phyloP scores from a whole-genome alignment of 805 yeast species.

The Tanozyma kutaoensis region DNA sequence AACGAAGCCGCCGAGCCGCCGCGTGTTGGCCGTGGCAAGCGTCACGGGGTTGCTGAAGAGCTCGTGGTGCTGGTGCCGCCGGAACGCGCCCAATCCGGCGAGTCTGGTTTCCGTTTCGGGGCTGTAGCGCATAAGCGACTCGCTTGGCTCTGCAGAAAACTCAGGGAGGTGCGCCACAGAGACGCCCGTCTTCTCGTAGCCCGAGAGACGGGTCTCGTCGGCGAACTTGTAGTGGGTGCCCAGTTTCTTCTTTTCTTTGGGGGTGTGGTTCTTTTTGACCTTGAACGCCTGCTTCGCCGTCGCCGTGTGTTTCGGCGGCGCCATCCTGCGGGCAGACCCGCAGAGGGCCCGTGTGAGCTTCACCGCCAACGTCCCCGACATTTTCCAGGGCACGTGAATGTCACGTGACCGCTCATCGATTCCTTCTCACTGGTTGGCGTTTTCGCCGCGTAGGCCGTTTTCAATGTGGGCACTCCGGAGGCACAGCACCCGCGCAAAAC shows the following conservation, averaged over 20 bases:
- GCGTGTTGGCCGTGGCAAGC: conserved; percentile 38
- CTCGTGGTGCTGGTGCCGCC: conserved; percentile 53
- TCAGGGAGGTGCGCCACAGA: conserved; percentile 5
- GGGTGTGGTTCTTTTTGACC: too few relatives aligned
- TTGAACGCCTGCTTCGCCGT: conserved; percentile 12
- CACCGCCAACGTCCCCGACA: too few relatives aligned
- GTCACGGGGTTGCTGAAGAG: conserved; percentile 48
- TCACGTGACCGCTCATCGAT: too few relatives aligned
- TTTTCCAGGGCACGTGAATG: too few relatives aligned
- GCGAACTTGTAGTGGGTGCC: conserved; percentile 26
- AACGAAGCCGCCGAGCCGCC: conserved; percentile 13
- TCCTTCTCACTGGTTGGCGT: not conserved
- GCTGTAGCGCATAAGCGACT: conserved; percentile 21
- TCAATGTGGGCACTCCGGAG: too few relatives aligned
- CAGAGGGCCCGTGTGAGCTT: too few relatives aligned
- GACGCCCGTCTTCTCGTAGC: conserved; percentile 19
- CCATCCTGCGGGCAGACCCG: too few relatives aligned
- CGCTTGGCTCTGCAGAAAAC: conserved; percentile 4
- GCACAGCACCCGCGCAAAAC: not conserved
- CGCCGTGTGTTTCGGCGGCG: too few relatives aligned
- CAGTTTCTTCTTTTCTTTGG: conserved; percentile 22
- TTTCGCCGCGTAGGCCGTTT: too few relatives aligned
- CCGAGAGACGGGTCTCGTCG: conserved; percentile 21
- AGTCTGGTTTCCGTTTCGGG: conserved; percentile 28
- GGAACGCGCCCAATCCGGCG: conserved; percentile 47